phyloP scores from a whole-genome alignment of 108 stramenopile species.

The Cylindrotheca fusiformis region DNA sequence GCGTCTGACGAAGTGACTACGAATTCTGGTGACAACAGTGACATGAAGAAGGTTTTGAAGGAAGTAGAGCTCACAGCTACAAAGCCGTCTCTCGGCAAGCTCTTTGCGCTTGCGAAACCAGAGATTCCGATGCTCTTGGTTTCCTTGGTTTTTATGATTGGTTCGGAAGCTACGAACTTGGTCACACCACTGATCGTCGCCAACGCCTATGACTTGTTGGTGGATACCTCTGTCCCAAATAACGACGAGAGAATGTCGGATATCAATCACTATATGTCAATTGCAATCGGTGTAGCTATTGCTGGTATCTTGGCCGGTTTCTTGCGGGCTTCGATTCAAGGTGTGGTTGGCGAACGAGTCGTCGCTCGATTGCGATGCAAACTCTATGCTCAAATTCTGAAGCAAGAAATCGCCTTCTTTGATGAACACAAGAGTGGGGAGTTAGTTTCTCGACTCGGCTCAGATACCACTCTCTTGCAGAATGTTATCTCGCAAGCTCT shows the following conservation, averaged over 20 bases:
- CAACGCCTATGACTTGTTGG: slow-evolving; percentile 45
- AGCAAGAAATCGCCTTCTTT: slow-evolving; percentile 84
- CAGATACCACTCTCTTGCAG: slow-evolving; percentile 72
- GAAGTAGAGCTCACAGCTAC: background rate
- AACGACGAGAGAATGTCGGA: slow-evolving; percentile 22
- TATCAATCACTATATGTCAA: slow-evolving; percentile 43
- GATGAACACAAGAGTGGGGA: slow-evolving; percentile 79
- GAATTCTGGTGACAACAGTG: no score
- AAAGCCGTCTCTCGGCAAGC: slow-evolving; percentile 11
- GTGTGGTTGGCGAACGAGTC: slow-evolving; percentile 64
- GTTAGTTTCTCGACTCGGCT: slow-evolving; percentile 60
- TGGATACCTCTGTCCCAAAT: slow-evolving; percentile 21
- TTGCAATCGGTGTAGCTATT: slow-evolving; percentile 26
- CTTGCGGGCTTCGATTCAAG: slow-evolving; percentile 42
- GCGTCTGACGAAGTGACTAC: no score
- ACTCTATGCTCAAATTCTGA: slow-evolving; percentile 54
- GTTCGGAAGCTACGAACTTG: slow-evolving; percentile 32
- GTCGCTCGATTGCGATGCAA: slow-evolving; percentile 64
- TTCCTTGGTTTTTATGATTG: slow-evolving; percentile 34
- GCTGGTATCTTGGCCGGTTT: slow-evolving; percentile 41
- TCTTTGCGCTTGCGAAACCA: slow-evolving; percentile 17
- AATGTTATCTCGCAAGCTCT: slow-evolving; percentile 43
- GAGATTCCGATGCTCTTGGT: slow-evolving; percentile 36
- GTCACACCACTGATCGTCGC: slow-evolving; percentile 44
- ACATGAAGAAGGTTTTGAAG: no score